Percentiles rank a stretch among this genome's conserved stretches.
These are phyloP conservation scores for Fraxinus floribunda DNA, from an alignment of 305 asterid species.

Conservation along the genomic window DNA sequence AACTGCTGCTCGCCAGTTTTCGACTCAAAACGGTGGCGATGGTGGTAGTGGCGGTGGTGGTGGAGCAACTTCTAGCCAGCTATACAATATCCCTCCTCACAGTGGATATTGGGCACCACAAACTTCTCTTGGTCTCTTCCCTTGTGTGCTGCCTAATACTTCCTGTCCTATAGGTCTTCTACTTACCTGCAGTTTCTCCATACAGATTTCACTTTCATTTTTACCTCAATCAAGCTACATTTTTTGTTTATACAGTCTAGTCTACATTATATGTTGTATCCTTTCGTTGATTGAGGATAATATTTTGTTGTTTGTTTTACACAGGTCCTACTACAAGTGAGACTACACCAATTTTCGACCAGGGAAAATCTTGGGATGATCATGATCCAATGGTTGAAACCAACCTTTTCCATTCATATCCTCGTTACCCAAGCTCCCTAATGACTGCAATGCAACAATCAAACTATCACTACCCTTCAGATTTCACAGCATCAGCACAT, in stretches of 20 bases:
- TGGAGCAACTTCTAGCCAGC: constrained; percentile 11
- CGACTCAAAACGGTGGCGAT: not conserved
- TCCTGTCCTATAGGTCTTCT: not conserved
- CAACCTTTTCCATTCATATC: constrained; percentile 19
- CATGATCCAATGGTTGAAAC: constrained; percentile 24
- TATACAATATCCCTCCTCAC: constrained; percentile 17
- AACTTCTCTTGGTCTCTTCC: constrained; percentile 38
- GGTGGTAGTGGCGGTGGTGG: constrained; percentile 21
- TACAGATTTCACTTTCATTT: not conserved
- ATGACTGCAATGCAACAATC: constrained; percentile 29
- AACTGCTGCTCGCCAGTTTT: not conserved
- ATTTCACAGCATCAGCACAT: constrained; percentile 25
- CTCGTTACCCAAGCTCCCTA: constrained; percentile 19
- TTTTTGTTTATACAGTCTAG: not conserved
- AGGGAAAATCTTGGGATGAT: constrained; percentile 39
- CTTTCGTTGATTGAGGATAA: not conserved
- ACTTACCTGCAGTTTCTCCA: not conserved
- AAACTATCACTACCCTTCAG: constrained; percentile 35
- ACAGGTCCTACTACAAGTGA: constrained; percentile 55
- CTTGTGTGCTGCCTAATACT: constrained; percentile 34
- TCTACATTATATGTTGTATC: too few species aligned
- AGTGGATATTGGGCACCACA: constrained; percentile 42
- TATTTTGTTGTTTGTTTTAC: constrained; percentile 9
- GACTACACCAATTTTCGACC: constrained; percentile 48
- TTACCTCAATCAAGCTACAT: not conserved